A percentile compares a stretch with the other conserved stretches of the same genome.
phyloP scores from a whole-genome alignment of 768 basidiomycete species.

The Lactarius sp. region DNA sequence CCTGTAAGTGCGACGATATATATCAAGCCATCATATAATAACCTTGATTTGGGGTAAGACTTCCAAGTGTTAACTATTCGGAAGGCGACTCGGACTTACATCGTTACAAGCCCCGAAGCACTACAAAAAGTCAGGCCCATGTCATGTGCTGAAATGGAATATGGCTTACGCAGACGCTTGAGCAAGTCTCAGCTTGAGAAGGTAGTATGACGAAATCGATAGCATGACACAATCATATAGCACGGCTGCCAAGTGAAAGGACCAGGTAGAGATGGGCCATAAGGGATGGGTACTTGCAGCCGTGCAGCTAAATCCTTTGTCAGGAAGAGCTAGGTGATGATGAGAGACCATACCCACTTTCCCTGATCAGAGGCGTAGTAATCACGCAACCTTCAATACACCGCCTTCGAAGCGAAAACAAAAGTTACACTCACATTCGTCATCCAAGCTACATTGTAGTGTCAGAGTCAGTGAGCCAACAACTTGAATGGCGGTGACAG shows the following conservation, averaged over 20 bases:
- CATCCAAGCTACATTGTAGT: constrained; percentile 9
- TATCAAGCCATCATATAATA: constrained; percentile 63
- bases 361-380: constrained; percentile 28
- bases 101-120: constrained; percentile 27
- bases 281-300: constrained; percentile 30
- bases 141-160: background rate
- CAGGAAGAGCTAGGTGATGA: background rate
- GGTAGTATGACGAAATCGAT: constrained; percentile 33
- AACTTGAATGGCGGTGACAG: background rate
- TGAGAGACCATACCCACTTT: constrained; percentile 30
- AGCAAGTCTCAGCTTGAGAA: constrained; percentile 43
- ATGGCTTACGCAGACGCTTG: constrained; percentile 31
- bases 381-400: background rate
- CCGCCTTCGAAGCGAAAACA: background rate
- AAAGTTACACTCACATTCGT: background rate
- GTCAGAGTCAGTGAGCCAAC: constrained; percentile 15
- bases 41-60: constrained; percentile 35
- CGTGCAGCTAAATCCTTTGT: constrained; percentile 41
- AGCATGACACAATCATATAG: constrained; percentile 44
- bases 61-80: background rate
- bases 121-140: constrained; percentile 12
- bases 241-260: constrained; percentile 56
- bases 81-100: constrained; percentile 25
- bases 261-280: constrained; percentile 42
- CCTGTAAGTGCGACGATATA: constrained; percentile 55